Evolutionary conservation across 2,329 filamentous ascomycete species (phyloP), one percentile per base, ranked within the genome.

Genomic region (Diplocarpon mali): DNA sequence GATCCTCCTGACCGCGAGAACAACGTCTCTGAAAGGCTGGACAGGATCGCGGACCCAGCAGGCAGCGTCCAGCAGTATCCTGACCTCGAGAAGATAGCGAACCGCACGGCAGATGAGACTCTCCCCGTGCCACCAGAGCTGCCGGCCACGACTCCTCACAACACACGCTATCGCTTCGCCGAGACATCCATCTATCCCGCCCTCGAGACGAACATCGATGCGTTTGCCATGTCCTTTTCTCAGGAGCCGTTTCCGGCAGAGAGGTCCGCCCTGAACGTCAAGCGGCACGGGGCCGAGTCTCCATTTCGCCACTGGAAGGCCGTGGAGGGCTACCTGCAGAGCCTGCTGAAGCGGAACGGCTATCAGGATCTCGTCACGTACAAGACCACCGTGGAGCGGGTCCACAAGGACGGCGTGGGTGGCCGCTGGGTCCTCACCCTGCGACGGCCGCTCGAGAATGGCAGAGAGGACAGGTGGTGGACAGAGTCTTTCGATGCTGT

Each of bases 151-250:
- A 65, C 66, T 0, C 65, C 69, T 0, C 65, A 64, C 34, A 59
- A 63, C 11, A 47, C 57, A 1, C 66, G 68, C 45, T 66, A 69
- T 14, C 70, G 75, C 2, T 78, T 72, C 53, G 61, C 66, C 11
- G 75, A 80, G 47, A 75, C 76, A 0, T 73, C 73, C 0, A 67
- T 81, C 14, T 82, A 82, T 51, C 73, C 75, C 0, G 71, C 73
- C 15, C 62, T 83, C n/a, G 75, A 83, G 56, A 83, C 77, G 2
- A 83, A 83, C 50, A 72, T 83, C 35, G 70, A 75, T 49, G 65
- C 66, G 5, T 55, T 69, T 2, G 66, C 75, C 0, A 83, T 83
- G 80, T 66, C 70, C 13, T 83, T 75, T 58, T 72, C 69, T 0
- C 67, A 75, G 48, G 75, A 79, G 43, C 64, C 67, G 0, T 74